phyloP scores from a whole-genome alignment of 179 eudicot genomes.

The Camellia oleifera region DNA sequence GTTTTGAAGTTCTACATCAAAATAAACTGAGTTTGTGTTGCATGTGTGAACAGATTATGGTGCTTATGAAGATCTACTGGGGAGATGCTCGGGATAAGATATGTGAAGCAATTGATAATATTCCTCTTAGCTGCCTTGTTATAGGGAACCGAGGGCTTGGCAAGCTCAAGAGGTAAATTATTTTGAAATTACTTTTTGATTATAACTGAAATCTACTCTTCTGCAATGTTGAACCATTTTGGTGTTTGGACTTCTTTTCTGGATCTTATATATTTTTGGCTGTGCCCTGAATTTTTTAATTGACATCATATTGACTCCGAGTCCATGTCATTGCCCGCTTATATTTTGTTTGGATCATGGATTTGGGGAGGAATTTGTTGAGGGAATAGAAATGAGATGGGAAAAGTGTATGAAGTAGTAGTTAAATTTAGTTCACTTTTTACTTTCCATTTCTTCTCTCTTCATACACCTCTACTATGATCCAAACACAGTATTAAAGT shows the following conservation, averaged over 20 bases:
- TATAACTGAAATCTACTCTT: not conserved
- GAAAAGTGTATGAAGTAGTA: no score
- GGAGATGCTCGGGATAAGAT: conserved; percentile 96
- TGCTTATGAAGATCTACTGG: conserved; percentile 65
- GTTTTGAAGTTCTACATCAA: not conserved
- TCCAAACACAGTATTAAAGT: not conserved
- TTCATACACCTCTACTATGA: no score
- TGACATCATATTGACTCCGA: not conserved
- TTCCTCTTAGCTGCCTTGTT: conserved; percentile 61
- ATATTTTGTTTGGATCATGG: no score
- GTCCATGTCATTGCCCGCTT: not conserved
- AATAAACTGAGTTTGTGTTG: not conserved
- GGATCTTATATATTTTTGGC: not conserved
- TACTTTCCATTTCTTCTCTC: no score
- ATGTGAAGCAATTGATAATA: conserved; percentile 60
- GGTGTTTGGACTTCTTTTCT: not conserved
- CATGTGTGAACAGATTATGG: conserved; percentile 37
- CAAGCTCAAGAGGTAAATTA: conserved; percentile 63
- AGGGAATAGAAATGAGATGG: no score
- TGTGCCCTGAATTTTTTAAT: not conserved
- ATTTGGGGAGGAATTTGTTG: no score
- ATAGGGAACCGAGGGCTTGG: conserved; percentile 86
- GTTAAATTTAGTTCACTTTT: no score
- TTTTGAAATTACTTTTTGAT: not conserved
- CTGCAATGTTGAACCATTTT: not conserved